phyloP scores from a whole-genome alignment of 2,329 filamentous ascomycete species.

The Colletotrichum orbiculare region DNA sequence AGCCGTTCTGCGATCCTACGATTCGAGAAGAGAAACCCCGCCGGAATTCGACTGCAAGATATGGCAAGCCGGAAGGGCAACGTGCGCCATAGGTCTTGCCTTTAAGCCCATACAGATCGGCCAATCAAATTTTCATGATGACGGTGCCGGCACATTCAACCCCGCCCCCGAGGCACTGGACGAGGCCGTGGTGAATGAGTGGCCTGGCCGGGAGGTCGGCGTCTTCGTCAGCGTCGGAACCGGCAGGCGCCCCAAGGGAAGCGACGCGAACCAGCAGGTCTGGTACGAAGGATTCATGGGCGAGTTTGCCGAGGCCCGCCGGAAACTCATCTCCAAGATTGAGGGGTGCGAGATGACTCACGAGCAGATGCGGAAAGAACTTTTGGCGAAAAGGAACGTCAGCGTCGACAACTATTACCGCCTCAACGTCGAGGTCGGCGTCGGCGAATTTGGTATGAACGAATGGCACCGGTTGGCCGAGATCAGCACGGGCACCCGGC shows the following conservation, averaged over 20 bases:
- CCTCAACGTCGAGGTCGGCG: constrained; percentile 95
- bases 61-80: constrained; percentile 97
- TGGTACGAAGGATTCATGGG: constrained; percentile 97
- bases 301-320: constrained; percentile 89
- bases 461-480: constrained; percentile 95
- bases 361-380: constrained; percentile 83
- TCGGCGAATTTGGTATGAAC: constrained; percentile 98
- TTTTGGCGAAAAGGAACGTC: constrained; percentile 81
- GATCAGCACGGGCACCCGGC: constrained; percentile 90
- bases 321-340: constrained; percentile 88
- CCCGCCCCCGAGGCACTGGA: constrained; percentile 87
- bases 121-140: constrained; percentile 93
- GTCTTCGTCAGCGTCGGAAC: constrained; percentile 96
- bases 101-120: constrained; percentile 97
- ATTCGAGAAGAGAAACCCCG: constrained; percentile 89
- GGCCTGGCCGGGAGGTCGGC: constrained; percentile 92
- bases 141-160: constrained; percentile 92
- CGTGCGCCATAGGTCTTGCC: constrained; percentile 87
- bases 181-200: constrained; percentile 92
- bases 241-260: constrained; percentile 77
- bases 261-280: constrained; percentile 76
- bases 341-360: constrained; percentile 95
- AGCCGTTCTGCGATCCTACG: constrained; percentile 89
- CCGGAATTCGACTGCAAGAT: constrained; percentile 95
- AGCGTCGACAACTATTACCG: constrained; percentile 93